Conservation (phyloP, 2,329 filamentous ascomycete species). For the Aspergillus fumigatiaffinis region DNA sequence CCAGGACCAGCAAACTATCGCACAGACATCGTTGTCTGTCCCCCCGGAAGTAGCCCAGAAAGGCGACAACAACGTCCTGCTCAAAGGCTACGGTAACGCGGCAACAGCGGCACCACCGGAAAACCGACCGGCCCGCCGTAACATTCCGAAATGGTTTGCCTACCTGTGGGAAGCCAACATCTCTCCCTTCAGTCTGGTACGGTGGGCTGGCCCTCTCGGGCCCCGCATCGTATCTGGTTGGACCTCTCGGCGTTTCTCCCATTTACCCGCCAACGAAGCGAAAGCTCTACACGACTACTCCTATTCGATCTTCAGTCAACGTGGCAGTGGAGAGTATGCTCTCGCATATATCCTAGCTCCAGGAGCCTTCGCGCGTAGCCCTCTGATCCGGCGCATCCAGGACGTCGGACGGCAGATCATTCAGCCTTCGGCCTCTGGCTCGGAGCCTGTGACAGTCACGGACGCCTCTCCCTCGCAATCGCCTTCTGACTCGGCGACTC, state of each 20-base stretch:
- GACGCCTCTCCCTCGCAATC: conserved; percentile 11
- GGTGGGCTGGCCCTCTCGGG: conserved; percentile 82
- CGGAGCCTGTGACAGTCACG: conserved; percentile 8
- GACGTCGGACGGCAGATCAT: conserved; percentile 72
- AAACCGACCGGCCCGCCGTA: conserved; percentile 51
- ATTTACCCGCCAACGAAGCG: conserved; percentile 74
- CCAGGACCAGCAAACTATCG: conserved; percentile 60
- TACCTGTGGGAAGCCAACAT: conserved; percentile 98
- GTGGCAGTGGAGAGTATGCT: conserved; percentile 89
- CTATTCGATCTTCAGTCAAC: conserved; percentile 89
- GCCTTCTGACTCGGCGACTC: conserved; percentile 3
- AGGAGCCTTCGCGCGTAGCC: conserved; percentile 84
- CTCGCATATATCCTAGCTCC: conserved; percentile 90
- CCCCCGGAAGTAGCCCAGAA: conserved; percentile 23
- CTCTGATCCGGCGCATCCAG: conserved; percentile 81
- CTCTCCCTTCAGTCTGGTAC: conserved; percentile 87
- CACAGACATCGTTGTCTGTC: conserved; percentile 19
- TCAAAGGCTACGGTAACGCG: conserved; percentile 28
- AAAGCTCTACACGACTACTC: conserved; percentile 87
- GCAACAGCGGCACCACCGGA: conserved; percentile 20
- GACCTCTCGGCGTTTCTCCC: conserved; percentile 88
- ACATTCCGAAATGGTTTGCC: conserved; percentile 77
- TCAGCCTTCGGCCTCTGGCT: conserved; percentile 19
- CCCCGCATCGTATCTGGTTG: conserved; percentile 91
- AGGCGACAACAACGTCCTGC: conserved; percentile 52